Evolutionary conservation across 306 rosid species (phyloP), one percentile per base, ranked within the genome.

Genomic region (Sicyos edulis): DNA sequence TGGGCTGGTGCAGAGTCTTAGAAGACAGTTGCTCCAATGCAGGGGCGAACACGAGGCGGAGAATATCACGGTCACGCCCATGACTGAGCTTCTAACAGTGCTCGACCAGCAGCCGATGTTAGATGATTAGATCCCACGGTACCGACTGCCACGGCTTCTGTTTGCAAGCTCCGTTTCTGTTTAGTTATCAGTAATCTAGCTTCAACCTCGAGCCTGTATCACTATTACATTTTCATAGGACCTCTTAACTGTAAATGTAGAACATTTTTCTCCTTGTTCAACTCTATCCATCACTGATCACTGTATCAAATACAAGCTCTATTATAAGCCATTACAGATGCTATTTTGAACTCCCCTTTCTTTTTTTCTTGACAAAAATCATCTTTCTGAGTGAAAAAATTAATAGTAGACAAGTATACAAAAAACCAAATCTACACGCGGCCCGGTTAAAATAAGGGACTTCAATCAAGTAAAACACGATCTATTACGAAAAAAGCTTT

Each of bases 1-100:
- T 55, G 90, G 82, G 79, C 80, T 80, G 20, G 83, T 80, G 69
- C 86, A 20, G 53, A 83, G 81, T 76, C 90, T 83, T 54, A 75
- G 76, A 61, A 84, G 82, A 67, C 79, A 86, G 53, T 75, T 82
- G 71, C 63, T 64, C 63, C 83, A 81, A 52, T 83, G 90, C 75
- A 83, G 72, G 78, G 84, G 74, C 62, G 86, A 74, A 76, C 76
- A 56, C 32, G 83, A 80, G 68, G 62, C 69, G 17, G 80, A 26
- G 67, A 78, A 83, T 78, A 62, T 59, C 74, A 81, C 80, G 6
- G 57, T 74, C 21, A 82, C 78, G 70, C 83, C 82, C 52, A 57
- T 80, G 79, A 63, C 79, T 1, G 83, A 84, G 62, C 82, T 86
- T 78, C 75, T 82, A 78, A 76, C 86, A 20, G 86, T 82, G 64